Base-by-base conservation (phyloP, 2,329 filamentous ascomycete species). In the Aphanocladium album region DNA sequence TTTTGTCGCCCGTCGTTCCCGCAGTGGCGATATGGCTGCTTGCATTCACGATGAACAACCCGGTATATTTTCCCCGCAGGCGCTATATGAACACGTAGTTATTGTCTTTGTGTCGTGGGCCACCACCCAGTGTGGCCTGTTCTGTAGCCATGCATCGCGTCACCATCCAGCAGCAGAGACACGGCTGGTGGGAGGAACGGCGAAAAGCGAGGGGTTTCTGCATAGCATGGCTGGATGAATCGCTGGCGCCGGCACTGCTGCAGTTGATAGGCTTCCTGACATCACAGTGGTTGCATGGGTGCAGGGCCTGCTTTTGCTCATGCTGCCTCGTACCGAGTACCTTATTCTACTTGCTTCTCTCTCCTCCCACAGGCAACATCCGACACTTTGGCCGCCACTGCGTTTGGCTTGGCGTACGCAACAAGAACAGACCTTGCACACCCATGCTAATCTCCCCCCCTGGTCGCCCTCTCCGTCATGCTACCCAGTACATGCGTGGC, bases 391-490 rank as follows among this genome's bases (percentile, higher is more conserved):
- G 19, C 43, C 30, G 19, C 33, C 21, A 57, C 55, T 30, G 33
- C 45, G 35, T 57, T 55, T 49, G 55, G 55, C 55, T 59, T 59
- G 56, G 56, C 47, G 56, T 52, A n/a, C 5, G 37, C 5, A 33
- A 4, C n/a, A n/a, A 19, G 53, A 35, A 47, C 5, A 33, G n/a
- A 17, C 33, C 11, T 19, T 51, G 8, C n/a, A 17, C 27, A 14
- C 33, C 51, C 21, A 14, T 25, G 16, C 21, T 16, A n/a, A 11
- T n/a, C 27, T n/a, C 17, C 27, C 17, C n/a, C 50, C 51, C 39
- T 45, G 14, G 5, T 55, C n/a, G 46, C 49, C 30, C 25, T 17
- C 27, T 54, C 37, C 33, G 41, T 56, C 41, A 56, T 47, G 41
- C 17, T 54, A n/a, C n/a, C n/a, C n/a, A n/a, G n/a, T n/a, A 43